These are phyloP conservation scores for Thraustotheca clavata DNA, from an alignment of 352 stramenopile species.

Conservation along the genomic window DNA sequence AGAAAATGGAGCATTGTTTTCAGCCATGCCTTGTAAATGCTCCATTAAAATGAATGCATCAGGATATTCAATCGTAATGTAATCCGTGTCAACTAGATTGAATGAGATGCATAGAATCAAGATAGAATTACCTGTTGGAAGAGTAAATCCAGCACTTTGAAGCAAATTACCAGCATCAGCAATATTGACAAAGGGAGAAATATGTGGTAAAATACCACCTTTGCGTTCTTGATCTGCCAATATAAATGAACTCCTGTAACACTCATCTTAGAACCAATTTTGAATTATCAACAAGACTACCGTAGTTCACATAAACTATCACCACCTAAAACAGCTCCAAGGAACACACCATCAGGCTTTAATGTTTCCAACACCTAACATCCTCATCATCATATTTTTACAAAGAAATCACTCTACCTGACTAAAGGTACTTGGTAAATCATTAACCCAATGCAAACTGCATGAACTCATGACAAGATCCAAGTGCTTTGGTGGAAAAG, in stretches of 20 bases:
- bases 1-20: constrained; percentile 90
- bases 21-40: constrained; percentile 92
- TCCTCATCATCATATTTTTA: not conserved
- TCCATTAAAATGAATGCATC: constrained; percentile 96
- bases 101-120: not conserved
- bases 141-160: constrained; percentile 85
- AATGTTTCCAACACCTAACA: constrained; percentile 47
- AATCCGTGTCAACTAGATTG: constrained; percentile 92
- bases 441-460: constrained; percentile 96
- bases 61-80: constrained; percentile 90
- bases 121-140: constrained; percentile 75
- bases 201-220: constrained; percentile 91
- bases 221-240: constrained; percentile 93
- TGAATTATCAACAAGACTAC: constrained; percentile 23
- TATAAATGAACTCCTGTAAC: constrained; percentile 80
- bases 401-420: constrained; percentile 30
- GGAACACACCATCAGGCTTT: constrained; percentile 95
- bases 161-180: constrained; percentile 91
- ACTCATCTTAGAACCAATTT: not conserved
- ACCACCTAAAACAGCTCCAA: constrained; percentile 93
- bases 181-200: constrained; percentile 95
- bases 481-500: constrained; percentile 93
- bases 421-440: constrained; percentile 84
- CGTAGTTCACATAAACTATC: constrained; percentile 94
- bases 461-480: constrained; percentile 94